Evolutionary conservation across 106 monocot species (phyloP).

Genomic region (Triglochin maritima): DNA sequence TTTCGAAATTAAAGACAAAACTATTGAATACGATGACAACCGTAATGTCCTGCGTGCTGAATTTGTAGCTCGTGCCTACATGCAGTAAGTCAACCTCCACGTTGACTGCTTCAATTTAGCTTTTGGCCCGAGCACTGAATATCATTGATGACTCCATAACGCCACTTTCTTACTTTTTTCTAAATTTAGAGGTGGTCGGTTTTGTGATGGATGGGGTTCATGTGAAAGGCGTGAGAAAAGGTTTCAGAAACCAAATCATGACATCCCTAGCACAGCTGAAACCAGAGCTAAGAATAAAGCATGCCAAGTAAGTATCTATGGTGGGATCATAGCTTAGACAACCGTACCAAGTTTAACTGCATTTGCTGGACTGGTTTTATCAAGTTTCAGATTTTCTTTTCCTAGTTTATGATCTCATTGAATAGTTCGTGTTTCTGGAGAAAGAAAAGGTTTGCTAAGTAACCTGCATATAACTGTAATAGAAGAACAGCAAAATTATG

Average conservation of each 20-base stretch:
- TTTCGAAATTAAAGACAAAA: slow-evolving; percentile 85
- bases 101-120: not conserved
- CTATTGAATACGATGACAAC: slow-evolving; percentile 86
- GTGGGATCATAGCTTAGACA: too few species aligned
- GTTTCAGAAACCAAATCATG: slow-evolving; percentile 80
- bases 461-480: too few species aligned
- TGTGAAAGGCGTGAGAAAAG: slow-evolving; percentile 78
- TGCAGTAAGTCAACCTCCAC: slow-evolving; percentile 63
- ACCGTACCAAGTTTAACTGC: not conserved
- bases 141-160: not conserved
- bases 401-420: too few species aligned
- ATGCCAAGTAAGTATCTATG: slow-evolving; percentile 50
- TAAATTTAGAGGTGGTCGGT: slow-evolving; percentile 70
- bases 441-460: too few species aligned
- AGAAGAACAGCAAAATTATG: too few species aligned
- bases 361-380: not conserved
- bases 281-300: slow-evolving; percentile 98
- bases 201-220: slow-evolving; percentile 93
- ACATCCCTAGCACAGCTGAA: slow-evolving; percentile 98
- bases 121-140: not conserved
- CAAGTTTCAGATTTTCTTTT: not conserved
- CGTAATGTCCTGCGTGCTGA: slow-evolving; percentile 83
- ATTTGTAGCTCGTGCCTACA: slow-evolving; percentile 76
- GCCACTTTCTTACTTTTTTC: not conserved
- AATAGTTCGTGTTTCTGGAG: too few species aligned